These are phyloP conservation scores for Exophiala calicioides DNA, from an alignment of 2,329 filamentous ascomycete species.

Conservation along the genomic window DNA sequence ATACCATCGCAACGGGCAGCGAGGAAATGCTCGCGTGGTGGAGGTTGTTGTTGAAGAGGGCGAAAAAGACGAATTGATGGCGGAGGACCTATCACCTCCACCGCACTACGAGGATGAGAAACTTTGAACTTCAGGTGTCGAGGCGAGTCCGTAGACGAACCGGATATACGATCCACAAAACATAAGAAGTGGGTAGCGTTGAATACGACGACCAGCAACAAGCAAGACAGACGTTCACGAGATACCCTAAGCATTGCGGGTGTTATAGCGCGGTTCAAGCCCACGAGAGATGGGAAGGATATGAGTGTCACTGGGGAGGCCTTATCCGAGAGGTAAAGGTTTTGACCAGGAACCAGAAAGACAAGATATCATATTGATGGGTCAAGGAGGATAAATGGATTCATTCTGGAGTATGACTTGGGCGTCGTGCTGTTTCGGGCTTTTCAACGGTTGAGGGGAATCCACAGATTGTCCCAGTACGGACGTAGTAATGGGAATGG, in stretches of 20 bases:
- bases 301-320: no score
- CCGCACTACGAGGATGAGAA: slow-evolving; percentile 39
- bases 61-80: slow-evolving; percentile 46
- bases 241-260: slow-evolving; percentile 24
- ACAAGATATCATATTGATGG: no score
- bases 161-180: not conserved
- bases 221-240: slow-evolving; percentile 10
- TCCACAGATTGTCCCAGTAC: no score
- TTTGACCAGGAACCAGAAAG: no score
- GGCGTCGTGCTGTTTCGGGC: no score
- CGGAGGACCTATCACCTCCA: slow-evolving; percentile 39
- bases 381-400: no score
- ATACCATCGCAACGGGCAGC: slow-evolving; percentile 35
- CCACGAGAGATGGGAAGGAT: not conserved
- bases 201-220: not conserved
- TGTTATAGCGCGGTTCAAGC: slow-evolving; percentile 6
- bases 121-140: slow-evolving; percentile 3
- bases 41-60: slow-evolving; percentile 28
- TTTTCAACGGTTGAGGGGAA: no score
- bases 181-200: not conserved
- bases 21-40: slow-evolving; percentile 38
- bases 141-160: no score
- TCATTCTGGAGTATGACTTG: no score
- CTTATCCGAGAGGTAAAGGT: no score
- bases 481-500: no score